Base-by-base conservation (phyloP, 2,329 filamentous ascomycete genomes). In the Atkinsonella texensis region DNA sequence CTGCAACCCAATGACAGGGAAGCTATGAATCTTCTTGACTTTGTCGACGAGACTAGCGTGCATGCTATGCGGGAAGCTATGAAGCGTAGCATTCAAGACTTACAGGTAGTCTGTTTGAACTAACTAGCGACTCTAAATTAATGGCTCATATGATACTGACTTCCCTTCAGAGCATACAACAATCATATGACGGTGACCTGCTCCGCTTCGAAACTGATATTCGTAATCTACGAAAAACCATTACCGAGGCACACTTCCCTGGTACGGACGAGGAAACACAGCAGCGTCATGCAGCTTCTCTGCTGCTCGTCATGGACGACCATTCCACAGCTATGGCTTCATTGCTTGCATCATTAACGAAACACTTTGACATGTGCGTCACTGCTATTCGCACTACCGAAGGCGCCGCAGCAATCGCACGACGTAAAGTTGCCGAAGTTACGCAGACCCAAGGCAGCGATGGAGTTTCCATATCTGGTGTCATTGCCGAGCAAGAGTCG, bases 311-410 rank as follows among this genome's bases (percentile, higher is more conserved):
- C 2, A 75, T 95, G 38, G 82, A 90, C 56, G 74, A 74, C 13
- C 83, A 91, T 58, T 90, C 90, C 0, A 83, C 87, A 55, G 81
- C 84, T 59, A 91, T 94, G 82, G 91, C 90, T 5, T 76, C 84
- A 52, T 76, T 89, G 5, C 78, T 97, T 1, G 80, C 88, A 52
- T 89, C 85, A 1, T 73, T 97, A 4, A 89, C 89, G 8, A 80
- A 79, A 28, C 91, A 97, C 68, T 96, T 95, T 64, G 91, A 97
- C 65, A 80, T 95, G 57, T 96, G 91, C 65, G 87, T 95, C 13
- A 91, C 85, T 1, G 91, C 91, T 1, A 84, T 96, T 43, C 87
- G 89, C 54, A 89, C 91, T 48, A 96, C 90, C 3, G 89, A 95
- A 69, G 86, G 85, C 32, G 86, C 84, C 5, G 81, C 82, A 12